A percentile compares a stretch with the other conserved stretches of the same genome.
Conservation (phyloP, 2,329 filamentous ascomycete genomes). For the Akanthomyces dipterigenus region DNA sequence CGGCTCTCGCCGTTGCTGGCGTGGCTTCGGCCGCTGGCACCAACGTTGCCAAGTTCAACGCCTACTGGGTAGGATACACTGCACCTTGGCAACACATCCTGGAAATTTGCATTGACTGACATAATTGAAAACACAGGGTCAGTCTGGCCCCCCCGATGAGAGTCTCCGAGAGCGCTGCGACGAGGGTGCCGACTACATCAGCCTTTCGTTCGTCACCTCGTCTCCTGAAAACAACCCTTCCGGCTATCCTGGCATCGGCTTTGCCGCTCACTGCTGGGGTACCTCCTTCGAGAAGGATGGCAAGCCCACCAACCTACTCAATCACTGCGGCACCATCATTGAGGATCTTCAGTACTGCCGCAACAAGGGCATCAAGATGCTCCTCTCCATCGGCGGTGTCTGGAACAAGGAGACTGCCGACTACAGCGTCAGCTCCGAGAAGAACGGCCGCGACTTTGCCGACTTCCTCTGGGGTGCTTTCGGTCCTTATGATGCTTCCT, state of each 20-base stretch:
- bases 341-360: constrained; percentile 36
- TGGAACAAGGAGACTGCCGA: constrained; percentile 21
- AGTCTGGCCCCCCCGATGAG: constrained; percentile 22
- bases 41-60: constrained; percentile 24
- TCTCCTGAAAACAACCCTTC: constrained; percentile 29
- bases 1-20: constrained; percentile 20
- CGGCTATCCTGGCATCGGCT: constrained; percentile 33
- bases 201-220: constrained; percentile 31
- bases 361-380: constrained; percentile 33
- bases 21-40: constrained; percentile 19
- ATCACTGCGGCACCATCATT: constrained; percentile 29
- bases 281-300: constrained; percentile 20
- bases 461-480: constrained; percentile 33
- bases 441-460: constrained; percentile 30
- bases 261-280: constrained; percentile 32
- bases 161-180: constrained; percentile 30
- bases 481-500: constrained; percentile 27
- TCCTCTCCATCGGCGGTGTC: constrained; percentile 35
- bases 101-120: not conserved
- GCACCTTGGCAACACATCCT: not conserved
- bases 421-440: constrained; percentile 26
- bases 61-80: constrained; percentile 30
- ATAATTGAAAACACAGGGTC: constrained; percentile 23
- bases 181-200: constrained; percentile 30
- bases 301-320: constrained; percentile 24